phyloP scores from a whole-genome alignment of 331 rosid species.

The Malus hybrid region DNA sequence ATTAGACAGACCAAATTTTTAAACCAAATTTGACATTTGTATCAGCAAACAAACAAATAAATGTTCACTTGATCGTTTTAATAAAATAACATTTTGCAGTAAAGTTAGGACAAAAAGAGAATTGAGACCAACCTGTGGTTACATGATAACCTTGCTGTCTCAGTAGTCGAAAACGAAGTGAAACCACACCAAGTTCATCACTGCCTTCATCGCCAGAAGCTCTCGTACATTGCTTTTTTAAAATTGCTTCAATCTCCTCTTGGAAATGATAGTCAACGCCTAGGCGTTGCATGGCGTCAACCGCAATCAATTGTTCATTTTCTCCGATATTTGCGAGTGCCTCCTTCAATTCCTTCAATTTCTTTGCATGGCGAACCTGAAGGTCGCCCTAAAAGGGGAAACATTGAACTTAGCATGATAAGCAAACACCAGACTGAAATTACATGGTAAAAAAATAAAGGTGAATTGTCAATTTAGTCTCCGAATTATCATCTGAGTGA shows the following conservation, averaged over 20 bases:
- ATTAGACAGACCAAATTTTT: no score
- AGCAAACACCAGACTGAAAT: not conserved
- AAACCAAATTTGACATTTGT: no score
- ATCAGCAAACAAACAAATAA: no score
- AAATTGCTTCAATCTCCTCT: conserved; percentile 31
- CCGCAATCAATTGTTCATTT: conserved; percentile 20
- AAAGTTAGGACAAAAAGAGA: not conserved
- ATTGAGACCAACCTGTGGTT: conserved; percentile 12
- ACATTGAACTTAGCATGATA: not conserved
- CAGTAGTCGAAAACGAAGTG: conserved; percentile 41
- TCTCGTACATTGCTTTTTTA: conserved; percentile 13
- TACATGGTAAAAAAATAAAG: no score
- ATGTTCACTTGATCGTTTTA: not conserved
- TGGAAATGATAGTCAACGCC: conserved; percentile 40
- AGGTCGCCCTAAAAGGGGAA: conserved; percentile 20
- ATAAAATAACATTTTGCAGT: not conserved
- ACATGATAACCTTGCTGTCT: conserved; percentile 45
- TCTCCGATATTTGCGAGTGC: conserved; percentile 14
- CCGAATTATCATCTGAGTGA: fast-evolving
- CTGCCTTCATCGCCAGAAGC: not conserved
- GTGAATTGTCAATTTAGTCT: no score
- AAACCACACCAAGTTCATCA: conserved; percentile 18
- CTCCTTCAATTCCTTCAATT: conserved; percentile 19
- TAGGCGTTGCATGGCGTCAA: conserved; percentile 44
- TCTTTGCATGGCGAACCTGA: conserved; percentile 1